A percentile compares a stretch with the other conserved stretches of the same genome.
These are phyloP conservation scores for Stagonosporopsis cucurbitacearum DNA, from an alignment of 2,329 filamentous ascomycete species.

Conservation along the genomic window DNA sequence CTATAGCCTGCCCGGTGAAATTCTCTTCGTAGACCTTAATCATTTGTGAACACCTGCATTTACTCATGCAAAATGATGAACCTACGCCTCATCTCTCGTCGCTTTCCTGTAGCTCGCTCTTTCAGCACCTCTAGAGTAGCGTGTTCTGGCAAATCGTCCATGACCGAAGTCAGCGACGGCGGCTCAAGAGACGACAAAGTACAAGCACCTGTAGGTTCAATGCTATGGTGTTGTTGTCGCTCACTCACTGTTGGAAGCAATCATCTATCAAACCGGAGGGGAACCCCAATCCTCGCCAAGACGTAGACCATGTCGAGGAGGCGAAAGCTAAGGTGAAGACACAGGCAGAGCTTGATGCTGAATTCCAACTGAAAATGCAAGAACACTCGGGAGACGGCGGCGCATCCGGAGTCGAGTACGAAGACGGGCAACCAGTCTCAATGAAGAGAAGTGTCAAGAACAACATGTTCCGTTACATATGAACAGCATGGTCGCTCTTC, in stretches of 20 bases:
- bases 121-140: slow-evolving; percentile 11
- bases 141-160: slow-evolving; percentile 13
- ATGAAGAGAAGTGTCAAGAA: slow-evolving; percentile 77
- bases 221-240: background rate
- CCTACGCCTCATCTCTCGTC: slow-evolving; percentile 5
- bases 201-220: slow-evolving; percentile 4
- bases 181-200: slow-evolving; percentile 11
- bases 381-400: slow-evolving; percentile 73
- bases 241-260: slow-evolving; percentile 18
- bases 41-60: background rate
- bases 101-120: slow-evolving; percentile 10
- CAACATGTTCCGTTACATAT: slow-evolving; percentile 78
- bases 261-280: slow-evolving; percentile 16
- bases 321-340: slow-evolving; percentile 57
- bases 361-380: slow-evolving; percentile 70
- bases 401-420: slow-evolving; percentile 73
- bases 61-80: slow-evolving; percentile 2
- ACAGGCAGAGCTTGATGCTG: slow-evolving; percentile 68
- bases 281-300: slow-evolving; percentile 3
- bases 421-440: slow-evolving; percentile 72
- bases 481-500: background rate
- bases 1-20: background rate
- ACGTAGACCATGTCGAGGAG: slow-evolving; percentile 22
- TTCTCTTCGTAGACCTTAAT: background rate
- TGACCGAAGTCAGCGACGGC: slow-evolving; percentile 15